phyloP scores from a whole-genome alignment of 2,329 filamentous ascomycete genomes.

The Lachnellula suecica region DNA sequence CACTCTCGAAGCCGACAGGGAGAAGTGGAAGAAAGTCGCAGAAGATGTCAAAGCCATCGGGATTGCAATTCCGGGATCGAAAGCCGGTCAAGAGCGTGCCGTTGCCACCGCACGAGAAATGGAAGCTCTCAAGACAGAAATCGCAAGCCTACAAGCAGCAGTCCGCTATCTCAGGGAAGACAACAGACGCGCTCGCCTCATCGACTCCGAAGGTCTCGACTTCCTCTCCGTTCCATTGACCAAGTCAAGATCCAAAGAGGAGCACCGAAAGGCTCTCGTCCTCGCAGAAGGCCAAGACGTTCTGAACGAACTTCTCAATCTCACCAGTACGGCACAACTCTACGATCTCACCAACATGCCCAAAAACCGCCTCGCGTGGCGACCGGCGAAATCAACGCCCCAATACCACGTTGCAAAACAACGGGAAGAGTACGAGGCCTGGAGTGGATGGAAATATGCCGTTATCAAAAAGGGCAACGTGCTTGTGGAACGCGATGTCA shows the following conservation, averaged over 20 bases:
- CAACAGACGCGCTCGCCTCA: constrained; percentile 59
- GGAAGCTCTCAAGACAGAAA: constrained; percentile 68
- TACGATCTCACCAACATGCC: constrained; percentile 60
- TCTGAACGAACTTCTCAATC: constrained; percentile 62
- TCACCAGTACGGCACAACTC: constrained; percentile 55
- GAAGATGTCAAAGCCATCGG: constrained; percentile 59
- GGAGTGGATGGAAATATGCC: constrained; percentile 57
- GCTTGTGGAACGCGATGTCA: constrained; percentile 32
- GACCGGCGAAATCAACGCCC: constrained; percentile 61
- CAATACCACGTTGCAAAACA: constrained; percentile 66
- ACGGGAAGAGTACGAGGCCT: constrained; percentile 63
- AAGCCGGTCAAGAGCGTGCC: constrained; percentile 63
- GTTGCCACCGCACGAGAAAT: constrained; percentile 72
- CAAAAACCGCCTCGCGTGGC: constrained; percentile 63
- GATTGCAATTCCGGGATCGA: constrained; percentile 45
- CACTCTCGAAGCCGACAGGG: constrained; percentile 62
- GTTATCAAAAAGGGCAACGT: constrained; percentile 53
- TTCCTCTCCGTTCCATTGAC: constrained; percentile 65
- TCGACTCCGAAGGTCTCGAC: constrained; percentile 53
- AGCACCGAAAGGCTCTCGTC: constrained; percentile 52
- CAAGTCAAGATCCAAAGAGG: constrained; percentile 39
- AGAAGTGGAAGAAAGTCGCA: constrained; percentile 71
- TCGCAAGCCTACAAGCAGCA: constrained; percentile 62
- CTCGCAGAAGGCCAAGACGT: constrained; percentile 62
- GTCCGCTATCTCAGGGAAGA: constrained; percentile 69